Percentiles rank a stretch among this genome's conserved stretches.
phyloP scores from a whole-genome alignment of 1,139 yeast species.

The Barnettozyma hawaiiensis region DNA sequence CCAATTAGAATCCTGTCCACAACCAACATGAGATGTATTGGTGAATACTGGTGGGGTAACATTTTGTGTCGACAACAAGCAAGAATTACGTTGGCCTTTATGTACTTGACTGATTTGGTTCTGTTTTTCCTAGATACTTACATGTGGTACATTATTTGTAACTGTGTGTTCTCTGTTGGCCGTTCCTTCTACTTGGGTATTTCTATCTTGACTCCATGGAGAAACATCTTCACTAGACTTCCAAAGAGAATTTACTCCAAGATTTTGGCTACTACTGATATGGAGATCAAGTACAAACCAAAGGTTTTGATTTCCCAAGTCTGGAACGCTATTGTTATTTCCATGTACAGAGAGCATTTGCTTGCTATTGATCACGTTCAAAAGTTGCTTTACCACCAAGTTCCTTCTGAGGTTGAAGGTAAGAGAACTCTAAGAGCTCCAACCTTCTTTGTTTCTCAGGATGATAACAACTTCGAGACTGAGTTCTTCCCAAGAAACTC shows the following conservation, averaged over 20 bases:
- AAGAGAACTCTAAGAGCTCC: constrained; percentile 98
- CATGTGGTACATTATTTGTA: constrained; percentile 95
- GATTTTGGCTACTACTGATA: constrained; percentile 94
- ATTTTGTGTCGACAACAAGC: constrained; percentile 79
- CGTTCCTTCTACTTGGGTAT: constrained; percentile 98
- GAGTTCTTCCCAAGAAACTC: constrained; percentile 95
- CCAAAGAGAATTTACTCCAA: constrained; percentile 98
- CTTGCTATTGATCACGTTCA: constrained; percentile 98
- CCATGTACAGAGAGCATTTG: constrained; percentile 97
- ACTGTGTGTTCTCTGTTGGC: constrained; percentile 93
- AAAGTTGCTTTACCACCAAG: constrained; percentile 93
- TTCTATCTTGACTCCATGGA: constrained; percentile 98
- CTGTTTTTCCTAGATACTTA: constrained; percentile 97
- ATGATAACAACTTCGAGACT: constrained; percentile 85
- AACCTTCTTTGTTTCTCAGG: constrained; percentile 96
- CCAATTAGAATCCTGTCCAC: constrained; percentile 75
- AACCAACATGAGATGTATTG: constrained; percentile 70
- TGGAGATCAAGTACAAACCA: constrained; percentile 98
- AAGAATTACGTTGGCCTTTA: constrained; percentile 81
- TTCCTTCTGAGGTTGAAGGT: constrained; percentile 95
- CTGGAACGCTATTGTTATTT: constrained; percentile 97
- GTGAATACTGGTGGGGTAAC: constrained; percentile 85
- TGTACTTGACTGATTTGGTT: constrained; percentile 86
- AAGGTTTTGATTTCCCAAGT: constrained; percentile 96
- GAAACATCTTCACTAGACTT: constrained; percentile 93